These are phyloP conservation scores for Botrytis pseudocinerea DNA, from an alignment of 2,329 filamentous ascomycete genomes.

Conservation along the genomic window DNA sequence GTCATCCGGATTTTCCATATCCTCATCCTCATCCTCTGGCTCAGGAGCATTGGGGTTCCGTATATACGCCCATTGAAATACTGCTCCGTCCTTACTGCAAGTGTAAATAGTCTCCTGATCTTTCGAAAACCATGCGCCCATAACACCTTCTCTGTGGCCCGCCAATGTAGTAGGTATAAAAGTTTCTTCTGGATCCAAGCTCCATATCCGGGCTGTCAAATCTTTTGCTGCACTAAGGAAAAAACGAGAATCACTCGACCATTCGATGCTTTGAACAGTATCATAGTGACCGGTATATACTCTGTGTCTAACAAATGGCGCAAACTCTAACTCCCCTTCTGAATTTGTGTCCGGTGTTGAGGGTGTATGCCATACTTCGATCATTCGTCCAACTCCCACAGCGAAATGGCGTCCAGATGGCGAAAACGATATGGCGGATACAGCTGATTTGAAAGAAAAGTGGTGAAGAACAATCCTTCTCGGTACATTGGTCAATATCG, in stretches of 20 bases:
- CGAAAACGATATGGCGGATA: conserved; percentile 85
- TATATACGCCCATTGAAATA: conserved; percentile 90
- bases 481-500: conserved; percentile 87
- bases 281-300: conserved; percentile 89
- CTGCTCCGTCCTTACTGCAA: conserved; percentile 92
- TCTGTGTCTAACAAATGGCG: conserved; percentile 87
- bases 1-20: conserved; percentile 60
- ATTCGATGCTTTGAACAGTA: conserved; percentile 80
- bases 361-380: conserved; percentile 96
- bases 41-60: conserved; percentile 56
- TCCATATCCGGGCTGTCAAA: conserved; percentile 93
- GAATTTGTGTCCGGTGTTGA: conserved; percentile 78
- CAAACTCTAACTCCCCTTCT: conserved; percentile 87
- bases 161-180: conserved; percentile 88
- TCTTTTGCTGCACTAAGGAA: conserved; percentile 92
- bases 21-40: conserved; percentile 49
- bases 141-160: conserved; percentile 85
- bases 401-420: conserved; percentile 90
- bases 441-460: conserved; percentile 86
- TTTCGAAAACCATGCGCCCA: conserved; percentile 95
- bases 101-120: conserved; percentile 96
- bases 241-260: conserved; percentile 95
- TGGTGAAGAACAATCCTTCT: conserved; percentile 87
- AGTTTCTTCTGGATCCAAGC: conserved; percentile 78
- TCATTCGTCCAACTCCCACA: conserved; percentile 79